Conservation (phyloP, 2,329 filamentous ascomycete genomes). For the Alternaria sp. region DNA sequence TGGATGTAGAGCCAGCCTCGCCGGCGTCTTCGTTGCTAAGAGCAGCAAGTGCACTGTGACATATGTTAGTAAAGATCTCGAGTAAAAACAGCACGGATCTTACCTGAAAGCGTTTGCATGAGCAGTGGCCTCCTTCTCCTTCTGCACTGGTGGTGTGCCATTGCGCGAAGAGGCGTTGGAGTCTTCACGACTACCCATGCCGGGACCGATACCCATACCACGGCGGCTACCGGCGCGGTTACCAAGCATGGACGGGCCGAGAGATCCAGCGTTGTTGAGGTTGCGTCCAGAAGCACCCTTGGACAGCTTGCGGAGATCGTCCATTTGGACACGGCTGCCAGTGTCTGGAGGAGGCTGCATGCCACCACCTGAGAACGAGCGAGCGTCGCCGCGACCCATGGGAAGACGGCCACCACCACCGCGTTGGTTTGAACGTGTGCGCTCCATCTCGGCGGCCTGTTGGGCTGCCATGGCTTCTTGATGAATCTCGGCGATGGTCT, state of each 20-base stretch:
- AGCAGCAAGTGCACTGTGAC: conserved; percentile 58
- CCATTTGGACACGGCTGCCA: conserved; percentile 84
- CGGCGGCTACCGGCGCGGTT: conserved; percentile 86
- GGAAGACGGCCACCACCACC: conserved; percentile 71
- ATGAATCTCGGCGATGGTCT: conserved; percentile 93
- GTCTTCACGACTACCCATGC: conserved; percentile 75
- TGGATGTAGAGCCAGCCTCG: conserved; percentile 69
- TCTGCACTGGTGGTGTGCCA: conserved; percentile 77
- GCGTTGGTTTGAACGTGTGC: conserved; percentile 64
- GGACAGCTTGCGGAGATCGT: conserved; percentile 84
- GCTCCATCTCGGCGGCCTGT: conserved; percentile 77
- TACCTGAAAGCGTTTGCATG: conserved; percentile 92
- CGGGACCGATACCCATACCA: conserved; percentile 75
- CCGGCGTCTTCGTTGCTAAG: conserved; percentile 64
- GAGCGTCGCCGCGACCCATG: conserved; percentile 83
- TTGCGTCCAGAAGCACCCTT: conserved; percentile 65
- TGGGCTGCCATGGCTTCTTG: conserved; percentile 79
- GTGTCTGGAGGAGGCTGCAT: conserved; percentile 73
- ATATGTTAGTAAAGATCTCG: conserved; percentile 20
- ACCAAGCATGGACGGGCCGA: conserved; percentile 88
- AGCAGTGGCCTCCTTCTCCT: conserved; percentile 70
- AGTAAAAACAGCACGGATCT: conserved; percentile 43
- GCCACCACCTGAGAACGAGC: conserved; percentile 76
- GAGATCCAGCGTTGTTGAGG: conserved; percentile 61
- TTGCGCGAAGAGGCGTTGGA: conserved; percentile 88